Conservation (phyloP, 2,329 filamentous ascomycete species). For the Aspergillus ochraceus region DNA sequence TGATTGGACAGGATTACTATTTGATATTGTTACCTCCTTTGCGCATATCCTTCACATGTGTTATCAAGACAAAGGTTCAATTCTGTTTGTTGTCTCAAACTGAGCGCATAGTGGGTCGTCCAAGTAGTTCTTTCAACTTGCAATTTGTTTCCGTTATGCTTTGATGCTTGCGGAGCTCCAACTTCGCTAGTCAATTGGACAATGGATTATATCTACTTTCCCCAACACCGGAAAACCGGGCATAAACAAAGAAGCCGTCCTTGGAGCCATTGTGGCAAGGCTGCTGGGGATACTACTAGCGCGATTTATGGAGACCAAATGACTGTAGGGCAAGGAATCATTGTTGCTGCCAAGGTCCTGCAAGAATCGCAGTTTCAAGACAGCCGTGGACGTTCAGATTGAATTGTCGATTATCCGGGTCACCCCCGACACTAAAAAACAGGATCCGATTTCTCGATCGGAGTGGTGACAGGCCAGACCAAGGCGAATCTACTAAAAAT, state of each 20-base stretch:
- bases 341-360: background rate
- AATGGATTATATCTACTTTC: background rate
- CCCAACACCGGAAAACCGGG: background rate
- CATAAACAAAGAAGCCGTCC: background rate
- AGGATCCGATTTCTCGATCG: slow-evolving; percentile 6
- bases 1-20: background rate
- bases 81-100: too few relatives aligned
- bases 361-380: background rate
- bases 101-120: too few relatives aligned
- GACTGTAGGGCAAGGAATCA: background rate
- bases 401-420: slow-evolving; percentile 7
- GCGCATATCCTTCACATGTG: too few relatives aligned
- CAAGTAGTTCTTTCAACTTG: too few relatives aligned
- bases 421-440: slow-evolving; percentile 6
- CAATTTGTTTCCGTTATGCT: too few relatives aligned
- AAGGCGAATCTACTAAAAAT: slow-evolving; percentile 17
- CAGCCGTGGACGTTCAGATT: slow-evolving; percentile 5
- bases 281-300: background rate
- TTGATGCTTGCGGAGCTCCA: too few relatives aligned
- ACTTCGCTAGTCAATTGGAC: too few relatives aligned
- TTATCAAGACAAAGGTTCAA: too few relatives aligned
- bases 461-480: background rate
- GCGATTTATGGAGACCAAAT: background rate
- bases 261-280: background rate
- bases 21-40: too few relatives aligned